These are phyloP conservation scores for Astrothelium macrocarpum DNA, from an alignment of 495 filamentous ascomycete species.

Conservation along the genomic window DNA sequence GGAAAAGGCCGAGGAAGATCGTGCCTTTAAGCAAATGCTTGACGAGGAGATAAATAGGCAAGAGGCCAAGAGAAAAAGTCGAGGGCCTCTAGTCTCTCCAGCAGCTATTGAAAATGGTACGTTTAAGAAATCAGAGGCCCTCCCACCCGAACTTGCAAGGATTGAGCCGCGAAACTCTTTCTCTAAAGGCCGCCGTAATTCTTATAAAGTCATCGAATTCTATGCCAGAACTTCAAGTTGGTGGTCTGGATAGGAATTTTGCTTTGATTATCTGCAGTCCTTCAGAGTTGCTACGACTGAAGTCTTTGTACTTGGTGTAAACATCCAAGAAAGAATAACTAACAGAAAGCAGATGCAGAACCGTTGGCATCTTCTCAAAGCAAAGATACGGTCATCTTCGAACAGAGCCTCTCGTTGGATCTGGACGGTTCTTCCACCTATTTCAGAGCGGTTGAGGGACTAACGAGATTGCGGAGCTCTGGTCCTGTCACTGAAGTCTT, in stretches of 20 bases:
- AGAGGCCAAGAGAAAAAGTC: slow-evolving; percentile 29
- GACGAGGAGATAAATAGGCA: slow-evolving; percentile 64
- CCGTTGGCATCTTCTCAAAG: background rate
- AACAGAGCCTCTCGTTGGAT: background rate
- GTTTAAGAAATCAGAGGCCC: background rate
- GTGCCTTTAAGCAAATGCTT: slow-evolving; percentile 61
- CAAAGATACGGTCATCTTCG: background rate
- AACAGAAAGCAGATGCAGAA: background rate
- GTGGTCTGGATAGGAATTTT: no score
- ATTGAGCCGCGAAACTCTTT: background rate
- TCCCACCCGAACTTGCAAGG: background rate
- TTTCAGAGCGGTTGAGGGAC: slow-evolving; percentile 8
- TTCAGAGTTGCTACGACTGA: no score
- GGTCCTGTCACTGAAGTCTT: slow-evolving; percentile 26
- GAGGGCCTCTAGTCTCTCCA: background rate
- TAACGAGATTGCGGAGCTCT: background rate
- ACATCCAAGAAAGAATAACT: background rate
- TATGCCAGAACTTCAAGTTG: background rate
- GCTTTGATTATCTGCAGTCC: no score
- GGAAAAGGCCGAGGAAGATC: slow-evolving; percentile 58
- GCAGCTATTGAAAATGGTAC: background rate
- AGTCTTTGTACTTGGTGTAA: no score
- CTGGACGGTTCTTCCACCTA: background rate
- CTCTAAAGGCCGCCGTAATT: background rate
- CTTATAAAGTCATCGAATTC: background rate